Base-by-base conservation (phyloP, 2,329 filamentous ascomycete species). In the Sporothrix brunneoviolacea region DNA sequence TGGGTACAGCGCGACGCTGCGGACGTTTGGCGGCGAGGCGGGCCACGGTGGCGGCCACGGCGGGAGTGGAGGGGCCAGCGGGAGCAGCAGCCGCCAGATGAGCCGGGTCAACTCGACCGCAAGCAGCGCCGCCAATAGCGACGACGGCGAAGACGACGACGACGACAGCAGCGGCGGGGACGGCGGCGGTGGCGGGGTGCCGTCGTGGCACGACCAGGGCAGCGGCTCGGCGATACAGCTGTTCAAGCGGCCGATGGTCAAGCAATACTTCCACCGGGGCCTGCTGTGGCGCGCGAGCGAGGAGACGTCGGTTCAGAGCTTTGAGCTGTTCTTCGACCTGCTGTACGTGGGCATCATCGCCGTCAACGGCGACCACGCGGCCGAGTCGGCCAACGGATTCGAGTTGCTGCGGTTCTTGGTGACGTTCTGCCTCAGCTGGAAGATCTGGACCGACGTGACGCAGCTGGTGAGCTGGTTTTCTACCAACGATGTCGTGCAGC, bases 261-360 rank as follows among this genome's bases (percentile, higher is more conserved):
- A 80, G 52, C 82, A 84, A 65, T 84, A 83, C 65, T 83, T 83
- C 58, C 80, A 84, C 60, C 78, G 79, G 52, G 80, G 80, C 0
- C 69, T 84, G 12, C 64, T 85, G 8, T 84, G 81, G 81, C 70
- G 82, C 44, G 75, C 79, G 2, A 72, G 71, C 8, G 74, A 76
- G 45, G 67, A 70, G 18, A 77, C 80, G n/a, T 74, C 83, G 62
- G 79, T 83, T 6, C 77, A 77, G 56, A 75, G 72, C 15, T 83
- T 83, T 58, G 82, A 84, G 61, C 72, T 85, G 1, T 84, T 84
- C 58, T 73, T 83, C 12, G 82, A 84, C 58, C 68, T 83, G 32
- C 70, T 83, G 33, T 83, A 82, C 54, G 79, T 82, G 21, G 79
- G 79, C 8, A 84, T 84, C 53, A 75, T 84, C 43, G 79, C 80